Evolutionary conservation across 73 alveolate genomes (phyloP).

Genomic region (Uronychia setigera): DNA sequence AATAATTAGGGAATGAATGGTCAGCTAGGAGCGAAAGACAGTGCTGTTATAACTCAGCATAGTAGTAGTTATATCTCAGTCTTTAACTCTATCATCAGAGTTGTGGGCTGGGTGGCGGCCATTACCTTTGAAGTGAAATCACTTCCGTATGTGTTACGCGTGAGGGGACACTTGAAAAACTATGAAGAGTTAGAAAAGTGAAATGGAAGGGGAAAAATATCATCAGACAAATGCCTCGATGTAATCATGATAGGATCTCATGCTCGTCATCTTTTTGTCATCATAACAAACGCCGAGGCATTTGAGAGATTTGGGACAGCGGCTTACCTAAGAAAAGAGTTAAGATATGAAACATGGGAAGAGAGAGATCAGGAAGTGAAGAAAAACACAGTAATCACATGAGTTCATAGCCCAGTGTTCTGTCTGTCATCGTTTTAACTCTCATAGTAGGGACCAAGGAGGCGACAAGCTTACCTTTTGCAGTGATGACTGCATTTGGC

Average conservation of each 20-base stretch:
- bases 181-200: too few species aligned
- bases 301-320: not conserved
- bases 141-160: not conserved
- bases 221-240: conserved; percentile 3
- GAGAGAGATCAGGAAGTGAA: not conserved
- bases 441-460: not conserved
- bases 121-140: not conserved
- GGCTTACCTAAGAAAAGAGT: not conserved
- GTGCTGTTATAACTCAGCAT: not conserved
- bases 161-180: not conserved
- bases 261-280: not conserved
- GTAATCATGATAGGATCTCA: not conserved
- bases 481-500: too few species aligned
- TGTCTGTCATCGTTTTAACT: not conserved
- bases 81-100: not conserved
- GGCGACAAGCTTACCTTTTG: not conserved
- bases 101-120: not conserved
- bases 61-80: not conserved
- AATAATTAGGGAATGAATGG: not conserved
- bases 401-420: conserved; percentile 1
- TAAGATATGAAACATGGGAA: not conserved
- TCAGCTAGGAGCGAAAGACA: conserved; percentile 4
- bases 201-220: not conserved
- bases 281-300: too few species aligned
- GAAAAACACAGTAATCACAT: not conserved